A percentile compares a stretch with the other conserved stretches of the same genome.
These are phyloP conservation scores for Trichophyton mentagrophytes DNA, from an alignment of 2,329 filamentous ascomycete genomes.

Conservation along the genomic window DNA sequence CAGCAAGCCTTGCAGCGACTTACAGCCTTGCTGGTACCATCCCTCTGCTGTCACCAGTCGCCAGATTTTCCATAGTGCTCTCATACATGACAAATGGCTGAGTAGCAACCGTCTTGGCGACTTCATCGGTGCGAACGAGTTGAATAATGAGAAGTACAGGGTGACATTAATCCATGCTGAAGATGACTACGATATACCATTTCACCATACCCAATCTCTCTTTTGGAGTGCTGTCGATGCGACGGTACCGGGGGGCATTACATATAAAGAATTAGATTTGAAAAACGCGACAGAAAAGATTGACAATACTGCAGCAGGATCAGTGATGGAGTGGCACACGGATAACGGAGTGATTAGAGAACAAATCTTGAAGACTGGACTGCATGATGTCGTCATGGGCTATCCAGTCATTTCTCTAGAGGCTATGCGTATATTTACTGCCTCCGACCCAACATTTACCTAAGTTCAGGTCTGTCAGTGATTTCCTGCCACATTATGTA, in stretches of 20 bases:
- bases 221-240: conserved; percentile 47
- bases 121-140: conserved; percentile 26
- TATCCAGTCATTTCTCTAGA: conserved; percentile 43
- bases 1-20: conserved; percentile 41
- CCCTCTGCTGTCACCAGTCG: conserved; percentile 42
- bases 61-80: conserved; percentile 35
- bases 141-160: conserved; percentile 17
- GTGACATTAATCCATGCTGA: conserved; percentile 26
- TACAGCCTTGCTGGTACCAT: conserved; percentile 46
- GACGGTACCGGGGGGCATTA: conserved; percentile 25
- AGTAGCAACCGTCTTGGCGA: conserved; percentile 38
- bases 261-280: conserved; percentile 34
- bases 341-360: conserved; percentile 39
- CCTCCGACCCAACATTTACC: background rate
- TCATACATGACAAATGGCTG: conserved; percentile 41
- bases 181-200: conserved; percentile 26
- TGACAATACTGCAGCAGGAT: conserved; percentile 39
- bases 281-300: conserved; percentile 30
- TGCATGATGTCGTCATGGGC: conserved; percentile 48
- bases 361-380: conserved; percentile 43
- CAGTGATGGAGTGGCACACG: conserved; percentile 37
- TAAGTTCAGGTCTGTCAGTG: background rate
- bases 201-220: conserved; percentile 35
- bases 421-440: conserved; percentile 24
- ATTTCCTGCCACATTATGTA: too few species aligned